Conservation (phyloP, 2,329 filamentous ascomycete species). For the Tolypocladium endophyticum region DNA sequence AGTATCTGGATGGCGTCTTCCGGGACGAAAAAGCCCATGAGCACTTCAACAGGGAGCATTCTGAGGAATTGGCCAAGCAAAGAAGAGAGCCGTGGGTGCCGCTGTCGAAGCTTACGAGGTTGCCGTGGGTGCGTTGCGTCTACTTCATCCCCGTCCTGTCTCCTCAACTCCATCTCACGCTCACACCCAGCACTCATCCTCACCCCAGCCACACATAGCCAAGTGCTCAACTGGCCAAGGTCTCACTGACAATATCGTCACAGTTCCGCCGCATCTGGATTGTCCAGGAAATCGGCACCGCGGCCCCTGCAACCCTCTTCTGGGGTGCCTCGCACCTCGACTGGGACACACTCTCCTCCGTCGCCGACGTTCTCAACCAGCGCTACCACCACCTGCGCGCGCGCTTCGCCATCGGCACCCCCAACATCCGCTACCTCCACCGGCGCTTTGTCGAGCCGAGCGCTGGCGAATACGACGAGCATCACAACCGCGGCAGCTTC, state of each 20-base stretch:
- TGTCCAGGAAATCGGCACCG: slow-evolving; percentile 25
- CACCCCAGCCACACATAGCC: background rate
- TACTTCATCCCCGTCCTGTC: background rate
- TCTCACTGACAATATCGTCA: background rate
- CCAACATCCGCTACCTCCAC: slow-evolving; percentile 21
- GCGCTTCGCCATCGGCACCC: slow-evolving; percentile 18
- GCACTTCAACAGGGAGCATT: slow-evolving; percentile 16
- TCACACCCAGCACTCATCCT: background rate
- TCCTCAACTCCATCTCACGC: background rate
- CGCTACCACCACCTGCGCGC: slow-evolving; percentile 20
- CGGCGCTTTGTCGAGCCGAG: slow-evolving; percentile 20
- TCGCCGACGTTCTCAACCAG: slow-evolving; percentile 19
- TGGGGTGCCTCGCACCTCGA: slow-evolving; percentile 22
- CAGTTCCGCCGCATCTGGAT: slow-evolving; percentile 27
- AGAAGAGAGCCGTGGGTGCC: slow-evolving; percentile 18
- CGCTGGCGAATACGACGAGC: slow-evolving; percentile 11
- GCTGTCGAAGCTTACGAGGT: slow-evolving; percentile 18
- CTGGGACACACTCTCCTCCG: slow-evolving; percentile 20
- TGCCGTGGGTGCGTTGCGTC: slow-evolving; percentile 20
- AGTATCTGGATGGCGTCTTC: slow-evolving; percentile 17
- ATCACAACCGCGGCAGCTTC: slow-evolving; percentile 21
- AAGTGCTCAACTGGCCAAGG: background rate
- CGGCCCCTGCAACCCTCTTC: slow-evolving; percentile 19
- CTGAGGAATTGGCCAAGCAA: slow-evolving; percentile 17
- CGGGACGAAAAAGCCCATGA: slow-evolving; percentile 17